These are phyloP conservation scores for Tolypocladium tundrense DNA, from an alignment of 2,329 filamentous ascomycete species.

Conservation along the genomic window DNA sequence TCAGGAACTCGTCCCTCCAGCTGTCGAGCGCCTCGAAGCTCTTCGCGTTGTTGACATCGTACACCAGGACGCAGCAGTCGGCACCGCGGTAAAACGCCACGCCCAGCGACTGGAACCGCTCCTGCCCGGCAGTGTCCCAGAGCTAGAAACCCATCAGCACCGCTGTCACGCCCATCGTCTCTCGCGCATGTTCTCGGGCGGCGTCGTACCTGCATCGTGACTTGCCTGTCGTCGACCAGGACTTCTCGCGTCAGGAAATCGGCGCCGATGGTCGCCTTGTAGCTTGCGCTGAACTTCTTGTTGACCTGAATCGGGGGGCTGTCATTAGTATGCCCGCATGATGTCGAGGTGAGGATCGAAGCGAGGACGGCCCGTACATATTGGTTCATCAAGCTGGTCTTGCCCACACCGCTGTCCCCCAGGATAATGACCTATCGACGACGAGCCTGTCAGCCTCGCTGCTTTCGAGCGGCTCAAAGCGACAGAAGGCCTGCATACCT, in stretches of 20 bases:
- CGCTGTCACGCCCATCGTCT: conserved; percentile 5
- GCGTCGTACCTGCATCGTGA: conserved; percentile 82
- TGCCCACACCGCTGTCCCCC: conserved; percentile 96
- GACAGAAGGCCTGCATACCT: conserved; percentile 46
- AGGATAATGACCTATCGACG: conserved; percentile 85
- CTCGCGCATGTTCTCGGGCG: background rate
- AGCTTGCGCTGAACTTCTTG: conserved; percentile 99
- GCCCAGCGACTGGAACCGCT: conserved; percentile 92
- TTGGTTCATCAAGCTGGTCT: conserved; percentile 99
- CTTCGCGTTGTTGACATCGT: conserved; percentile 98
- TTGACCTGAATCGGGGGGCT: conserved; percentile 62
- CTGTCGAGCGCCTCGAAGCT: conserved; percentile 97
- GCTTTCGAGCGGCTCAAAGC: background rate
- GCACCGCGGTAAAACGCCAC: conserved; percentile 96
- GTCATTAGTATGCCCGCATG: conserved; percentile 4
- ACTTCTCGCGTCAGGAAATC: conserved; percentile 99
- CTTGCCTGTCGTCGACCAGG: conserved; percentile 88
- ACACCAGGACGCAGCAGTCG: conserved; percentile 95
- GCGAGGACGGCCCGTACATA: conserved; percentile 59
- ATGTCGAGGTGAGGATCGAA: background rate
- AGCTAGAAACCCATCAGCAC: conserved; percentile 45
- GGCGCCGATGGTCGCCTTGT: conserved; percentile 98
- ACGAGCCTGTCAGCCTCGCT: conserved; percentile 1
- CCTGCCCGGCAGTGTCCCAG: conserved; percentile 96
- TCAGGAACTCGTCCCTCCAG: conserved; percentile 96